Evolutionary conservation across 805 yeast species (phyloP).

Genomic region (Candida odintsovae): DNA sequence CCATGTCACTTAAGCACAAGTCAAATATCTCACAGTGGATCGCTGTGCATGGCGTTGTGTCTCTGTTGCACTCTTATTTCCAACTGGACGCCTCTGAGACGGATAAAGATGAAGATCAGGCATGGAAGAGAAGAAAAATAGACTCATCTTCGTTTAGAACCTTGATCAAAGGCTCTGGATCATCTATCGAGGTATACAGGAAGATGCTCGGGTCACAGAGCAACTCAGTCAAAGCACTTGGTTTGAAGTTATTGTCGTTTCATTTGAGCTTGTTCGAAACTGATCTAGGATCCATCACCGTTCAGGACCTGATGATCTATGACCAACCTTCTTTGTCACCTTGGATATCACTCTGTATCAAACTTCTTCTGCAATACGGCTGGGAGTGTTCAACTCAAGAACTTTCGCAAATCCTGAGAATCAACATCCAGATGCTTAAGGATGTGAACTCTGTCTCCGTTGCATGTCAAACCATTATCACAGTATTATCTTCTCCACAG

Average conservation of each 20-base stretch:
- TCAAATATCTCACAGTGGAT: constrained; percentile 34
- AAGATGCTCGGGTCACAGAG: constrained; percentile 5
- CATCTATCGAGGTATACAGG: constrained; percentile 23
- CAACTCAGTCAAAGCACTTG: constrained; percentile 6
- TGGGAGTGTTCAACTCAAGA: constrained; percentile 14
- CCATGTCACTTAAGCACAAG: constrained; percentile 7
- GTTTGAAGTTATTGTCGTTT: constrained; percentile 27
- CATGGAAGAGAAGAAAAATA: constrained; percentile 25
- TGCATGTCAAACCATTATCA: constrained; percentile 20
- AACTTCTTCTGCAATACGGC: constrained; percentile 15
- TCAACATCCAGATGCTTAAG: constrained; percentile 30
- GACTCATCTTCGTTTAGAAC: constrained; percentile 21
- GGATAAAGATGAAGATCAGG: constrained; percentile 3
- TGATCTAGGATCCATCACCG: background rate
- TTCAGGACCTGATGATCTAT: constrained; percentile 10
- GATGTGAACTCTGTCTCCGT: constrained; percentile 16
- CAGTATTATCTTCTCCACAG: constrained; percentile 12
- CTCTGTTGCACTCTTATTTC: constrained; percentile 20
- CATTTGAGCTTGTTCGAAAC: constrained; percentile 13
- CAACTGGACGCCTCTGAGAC: background rate
- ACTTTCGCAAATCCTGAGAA: constrained; percentile 21
- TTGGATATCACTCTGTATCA: constrained; percentile 17
- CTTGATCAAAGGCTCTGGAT: constrained; percentile 20
- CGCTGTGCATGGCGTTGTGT: constrained; percentile 28
- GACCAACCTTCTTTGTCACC: constrained; percentile 5